phyloP scores from a whole-genome alignment of 2,329 filamentous ascomycete species.

The Colletotrichum cuscutae region DNA sequence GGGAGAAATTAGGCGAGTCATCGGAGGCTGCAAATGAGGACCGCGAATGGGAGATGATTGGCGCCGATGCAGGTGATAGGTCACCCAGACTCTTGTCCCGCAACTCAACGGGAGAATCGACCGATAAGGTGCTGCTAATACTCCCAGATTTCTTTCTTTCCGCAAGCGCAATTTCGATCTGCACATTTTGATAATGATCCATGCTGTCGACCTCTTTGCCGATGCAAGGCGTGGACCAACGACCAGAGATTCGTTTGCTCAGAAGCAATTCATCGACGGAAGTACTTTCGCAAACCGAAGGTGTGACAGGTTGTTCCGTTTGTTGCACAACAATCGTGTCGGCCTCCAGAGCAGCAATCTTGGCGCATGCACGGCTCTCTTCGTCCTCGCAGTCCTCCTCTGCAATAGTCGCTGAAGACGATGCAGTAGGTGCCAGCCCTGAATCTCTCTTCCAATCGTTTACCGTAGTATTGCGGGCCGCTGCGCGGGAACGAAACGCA shows the following conservation, averaged over 20 bases:
- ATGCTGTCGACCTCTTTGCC: slow-evolving; percentile 5
- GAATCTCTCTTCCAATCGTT: slow-evolving; percentile 66
- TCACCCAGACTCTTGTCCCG: slow-evolving; percentile 40
- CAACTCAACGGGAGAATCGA: slow-evolving; percentile 36
- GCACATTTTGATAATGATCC: slow-evolving; percentile 16
- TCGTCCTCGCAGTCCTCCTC: slow-evolving; percentile 54
- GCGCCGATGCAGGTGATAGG: slow-evolving; percentile 38
- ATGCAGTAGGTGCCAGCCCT: slow-evolving; percentile 59
- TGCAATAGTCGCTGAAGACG: slow-evolving; percentile 51
- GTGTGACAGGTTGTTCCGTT: slow-evolving; percentile 36
- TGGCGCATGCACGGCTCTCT: slow-evolving; percentile 42
- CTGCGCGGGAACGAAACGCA: slow-evolving; percentile 53
- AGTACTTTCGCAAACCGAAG: slow-evolving; percentile 39
- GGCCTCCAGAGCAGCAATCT: slow-evolving; percentile 7
- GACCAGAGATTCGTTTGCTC: slow-evolving; percentile 10
- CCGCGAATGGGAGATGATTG: slow-evolving; percentile 40
- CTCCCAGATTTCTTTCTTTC: slow-evolving; percentile 40
- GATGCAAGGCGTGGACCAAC: slow-evolving; percentile 17
- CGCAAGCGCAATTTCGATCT: slow-evolving; percentile 14
- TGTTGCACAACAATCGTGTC: slow-evolving; percentile 21
- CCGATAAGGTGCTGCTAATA: slow-evolving; percentile 41
- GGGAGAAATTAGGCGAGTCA: slow-evolving; percentile 35
- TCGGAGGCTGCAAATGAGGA: slow-evolving; percentile 35
- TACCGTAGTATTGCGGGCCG: slow-evolving; percentile 38
- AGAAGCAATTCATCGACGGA: slow-evolving; percentile 37